Base-by-base conservation (phyloP, 805 yeast genomes). In the Candida xiaguanensis region DNA sequence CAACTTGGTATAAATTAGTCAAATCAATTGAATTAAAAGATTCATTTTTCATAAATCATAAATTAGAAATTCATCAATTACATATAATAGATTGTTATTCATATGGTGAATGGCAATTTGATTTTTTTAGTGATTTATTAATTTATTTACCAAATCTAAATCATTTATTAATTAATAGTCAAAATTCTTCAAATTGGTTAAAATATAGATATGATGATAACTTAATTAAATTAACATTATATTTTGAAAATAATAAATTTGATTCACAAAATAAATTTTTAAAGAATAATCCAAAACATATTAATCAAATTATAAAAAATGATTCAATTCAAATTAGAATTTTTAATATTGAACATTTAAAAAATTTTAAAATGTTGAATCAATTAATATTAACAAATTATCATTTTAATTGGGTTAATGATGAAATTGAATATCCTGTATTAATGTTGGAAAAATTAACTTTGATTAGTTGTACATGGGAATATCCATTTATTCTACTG, bases 381-480 rank as follows among this genome's bases (percentile, higher is more conserved):
- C 50, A 49, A 13, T 47, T 76, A n/a, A 46, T 53, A 1, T 55
- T 77, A 11, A 42, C 58, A 35, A 62, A 69, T 14, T 77, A 63
- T 53, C 56, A 70, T 61, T 52, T 77, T 58, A 51, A 65, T 56
- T 57, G 77, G 75, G 53, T 58, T 42, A 17, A 52, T 2, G 59
- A 59, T 18, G 49, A 47, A 6, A 50, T 44, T 1, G 37, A 49
- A 8, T 44, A 51, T 2, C 37, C 44, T 1, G 31, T 33, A 2
- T 48, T 52, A 4, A 27, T 45, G 1, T 48, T 69, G 20, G 46
- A 48, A 4, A 47, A 45, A 2, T 46, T 75, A 18, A 45, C 51
- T 3, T 46, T 77, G 4, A 45, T 51, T 11, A 63, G 76, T 44
- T 77, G 82, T 52, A 67, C 72, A 1, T 77, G 82, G 82, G 74